Percentiles rank a stretch among this genome's conserved stretches.
These are phyloP conservation scores for Pseudogymnoascus sp. DNA, from an alignment of 2,329 filamentous ascomycete genomes.

Conservation along the genomic window DNA sequence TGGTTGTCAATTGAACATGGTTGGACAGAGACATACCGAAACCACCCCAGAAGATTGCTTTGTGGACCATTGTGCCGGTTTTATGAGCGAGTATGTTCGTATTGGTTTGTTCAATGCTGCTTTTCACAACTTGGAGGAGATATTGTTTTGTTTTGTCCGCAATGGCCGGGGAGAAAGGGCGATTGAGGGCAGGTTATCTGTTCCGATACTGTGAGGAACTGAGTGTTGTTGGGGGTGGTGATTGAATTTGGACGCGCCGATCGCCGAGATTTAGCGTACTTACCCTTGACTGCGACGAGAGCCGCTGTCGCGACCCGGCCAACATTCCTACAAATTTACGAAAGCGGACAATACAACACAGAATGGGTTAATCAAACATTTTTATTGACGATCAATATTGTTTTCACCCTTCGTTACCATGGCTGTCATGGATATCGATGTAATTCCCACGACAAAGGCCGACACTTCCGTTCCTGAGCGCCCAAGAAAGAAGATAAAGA, in stretches of 20 bases:
- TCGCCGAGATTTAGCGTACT: conserved; percentile 3
- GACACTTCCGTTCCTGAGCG: neutral
- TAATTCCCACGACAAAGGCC: neutral
- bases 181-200: conserved; percentile 1
- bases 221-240: conserved; percentile 5
- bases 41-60: conserved; percentile 75
- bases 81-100: neutral
- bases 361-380: conserved; percentile 4
- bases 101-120: neutral
- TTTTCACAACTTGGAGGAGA: neutral
- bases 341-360: neutral
- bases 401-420: neutral
- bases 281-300: neutral
- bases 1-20: neutral
- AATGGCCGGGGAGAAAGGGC: neutral
- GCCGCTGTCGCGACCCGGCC: conserved; percentile 1
- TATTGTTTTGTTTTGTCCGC: conserved; percentile 3
- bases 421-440: neutral
- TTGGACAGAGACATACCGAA: conserved; percentile 61
- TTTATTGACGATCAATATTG: neutral
- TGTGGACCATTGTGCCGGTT: conserved; percentile 31
- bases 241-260: conserved; percentile 7
- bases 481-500: conserved; percentile 51
- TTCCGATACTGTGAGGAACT: neutral
- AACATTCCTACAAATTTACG: neutral